Evolutionary conservation across 805 yeast genomes (phyloP), one percentile per base, ranked within the genome.

Genomic region (Candida pseudofarinosa): DNA sequence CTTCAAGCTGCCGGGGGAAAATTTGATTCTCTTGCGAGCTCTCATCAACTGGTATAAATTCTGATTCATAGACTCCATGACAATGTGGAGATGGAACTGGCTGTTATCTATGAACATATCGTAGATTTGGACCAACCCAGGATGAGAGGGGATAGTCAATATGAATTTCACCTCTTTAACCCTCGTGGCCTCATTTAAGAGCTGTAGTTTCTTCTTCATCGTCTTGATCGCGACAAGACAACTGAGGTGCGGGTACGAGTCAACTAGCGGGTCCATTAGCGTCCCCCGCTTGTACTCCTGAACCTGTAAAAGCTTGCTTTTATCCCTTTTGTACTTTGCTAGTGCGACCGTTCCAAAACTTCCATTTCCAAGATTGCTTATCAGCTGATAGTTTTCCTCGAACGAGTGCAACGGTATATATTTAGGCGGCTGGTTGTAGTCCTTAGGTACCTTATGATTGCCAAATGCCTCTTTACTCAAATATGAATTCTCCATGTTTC

Each of bases 41-140:
- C 75, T 79, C 74, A 89, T 85, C 54, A 88, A 70, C 61, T 88
- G 91, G 54, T 82, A 81, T 44, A 91, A 68, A 55, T 83, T 88
- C 61, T 83, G 88, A 49, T 83, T 85, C 88, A 90, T 79, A 19
- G 83, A 75, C 60, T 91, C 98, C 95, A 91, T 88, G 10, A 84
- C 85, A 32, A 90, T 87, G 55, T 88, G 88, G 42, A 88, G 69
- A 52, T 79, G 77, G 49, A 69, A 76, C 35, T 76, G 65, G 17
- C 54, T 47, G 40, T 75, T 68, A 63, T 91, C 97, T 44, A 87
- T 73, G 54, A 90, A 88, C 57, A 88, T 72, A 54, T 89, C 97
- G 61, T 78, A 80, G 3, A 88, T 74, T 51, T 82, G 86, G 15
- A 90, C 82, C 42, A 91, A 65, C 51, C 81, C 78, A 17, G 76